Evolutionary conservation across 176 grass and related monocot species (phyloP), one percentile per base, ranked within the genome.

Genomic region (Eremochloa ophiuroides): DNA sequence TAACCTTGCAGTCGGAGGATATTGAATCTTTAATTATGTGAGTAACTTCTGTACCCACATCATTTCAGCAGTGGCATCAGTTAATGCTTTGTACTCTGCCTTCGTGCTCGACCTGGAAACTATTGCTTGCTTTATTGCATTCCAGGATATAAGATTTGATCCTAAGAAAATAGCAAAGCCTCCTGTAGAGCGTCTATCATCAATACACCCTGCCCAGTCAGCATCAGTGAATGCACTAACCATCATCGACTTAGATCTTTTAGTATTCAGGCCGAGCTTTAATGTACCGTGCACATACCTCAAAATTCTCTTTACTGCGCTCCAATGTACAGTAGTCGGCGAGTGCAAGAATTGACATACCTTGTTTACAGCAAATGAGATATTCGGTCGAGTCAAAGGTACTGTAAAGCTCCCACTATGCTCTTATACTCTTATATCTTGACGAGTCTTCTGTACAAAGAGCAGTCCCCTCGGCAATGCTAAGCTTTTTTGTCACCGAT

Each of bases 191-290:
- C 23, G n/a, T 10, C 56, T 27, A 1, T 59, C 56, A 27, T 26
- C 56, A 11, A 59, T 23, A 59, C 23, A 59, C 0, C 23, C 56
- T 2, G 23, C 56, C 58, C 58, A 61, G 6, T 61, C 58, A 0
- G 58, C 58, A 14, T 61, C 58, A 5, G 25, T 13, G 25, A 13
- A 61, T 0, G 25, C 58, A 61, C 25, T 61, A 0, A 61, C 58
- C 4, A 61, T 3, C 0, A 0, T 61, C 3, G 23, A 61, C 0
- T 2, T 0, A 5, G 58, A 61, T 13, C 5, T 28, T 6, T 1
- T 1, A 1, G 28, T 61, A 5, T 5, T 61, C 4, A 61, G 0
- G 0, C 58, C 58, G 0, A 13, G 3, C 0, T 1, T 61, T 1
- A 28, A 5, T 0, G 25, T 61, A 11, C 4, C 2, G 10, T 61